Evolutionary conservation across 2,329 filamentous ascomycete species (phyloP).

Genomic region (Ceratocystis cacaofunesta): DNA sequence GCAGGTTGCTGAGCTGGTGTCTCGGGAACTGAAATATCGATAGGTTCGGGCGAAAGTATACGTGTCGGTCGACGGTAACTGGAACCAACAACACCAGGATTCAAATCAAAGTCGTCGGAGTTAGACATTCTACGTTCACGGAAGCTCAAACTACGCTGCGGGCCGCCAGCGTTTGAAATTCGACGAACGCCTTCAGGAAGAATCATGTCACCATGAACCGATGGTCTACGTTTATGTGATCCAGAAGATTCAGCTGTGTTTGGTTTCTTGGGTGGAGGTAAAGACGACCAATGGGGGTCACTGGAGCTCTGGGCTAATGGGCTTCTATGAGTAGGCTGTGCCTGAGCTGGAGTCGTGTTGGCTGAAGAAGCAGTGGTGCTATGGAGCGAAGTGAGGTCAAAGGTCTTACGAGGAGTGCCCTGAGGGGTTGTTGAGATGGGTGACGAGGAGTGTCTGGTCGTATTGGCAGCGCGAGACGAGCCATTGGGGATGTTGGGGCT

Average conservation of each 20-base stretch:
- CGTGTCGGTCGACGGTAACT: slow-evolving; percentile 5
- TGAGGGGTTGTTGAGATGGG: slow-evolving; percentile 7
- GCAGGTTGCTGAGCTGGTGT: background rate
- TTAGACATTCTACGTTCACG: slow-evolving; percentile 11
- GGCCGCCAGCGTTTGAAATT: background rate
- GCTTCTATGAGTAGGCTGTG: background rate
- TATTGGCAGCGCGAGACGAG: slow-evolving; percentile 3
- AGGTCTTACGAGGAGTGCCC: slow-evolving; percentile 5
- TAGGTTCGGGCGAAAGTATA: background rate
- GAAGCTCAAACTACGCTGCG: slow-evolving; percentile 9
- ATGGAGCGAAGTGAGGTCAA: background rate
- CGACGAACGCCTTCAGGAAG: slow-evolving; percentile 6
- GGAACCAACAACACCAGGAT: slow-evolving; percentile 4
- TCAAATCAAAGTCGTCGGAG: slow-evolving; percentile 1
- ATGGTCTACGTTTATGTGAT: slow-evolving; percentile 12
- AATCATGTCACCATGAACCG: slow-evolving; percentile 9
- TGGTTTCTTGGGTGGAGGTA: slow-evolving; percentile 3
- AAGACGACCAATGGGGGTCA: background rate
- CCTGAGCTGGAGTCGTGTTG: slow-evolving; percentile 7
- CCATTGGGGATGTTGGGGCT: background rate
- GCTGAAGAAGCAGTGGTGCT: background rate
- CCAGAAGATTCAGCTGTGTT: background rate
- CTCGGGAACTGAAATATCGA: slow-evolving; percentile 8
- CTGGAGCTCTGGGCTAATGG: slow-evolving; percentile 8
- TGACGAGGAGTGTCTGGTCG: slow-evolving; percentile 5